A percentile compares a stretch with the other conserved stretches of the same genome.
Evolutionary conservation across 2,329 filamentous ascomycete species (phyloP).

Genomic region (Exophiala alcalophila): DNA sequence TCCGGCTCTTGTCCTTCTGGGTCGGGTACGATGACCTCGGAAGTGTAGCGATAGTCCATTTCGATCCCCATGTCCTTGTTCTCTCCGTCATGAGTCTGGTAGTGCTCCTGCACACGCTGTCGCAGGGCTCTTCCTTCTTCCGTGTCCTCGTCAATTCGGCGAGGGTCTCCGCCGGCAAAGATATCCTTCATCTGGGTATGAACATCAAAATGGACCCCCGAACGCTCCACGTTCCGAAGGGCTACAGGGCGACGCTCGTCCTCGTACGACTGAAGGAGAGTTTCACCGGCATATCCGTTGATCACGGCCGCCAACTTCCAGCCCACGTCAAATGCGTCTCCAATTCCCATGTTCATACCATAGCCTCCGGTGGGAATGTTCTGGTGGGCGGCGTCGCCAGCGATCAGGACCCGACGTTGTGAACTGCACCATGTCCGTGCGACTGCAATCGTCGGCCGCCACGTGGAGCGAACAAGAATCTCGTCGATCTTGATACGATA

Average conservation of each 20-base stretch:
- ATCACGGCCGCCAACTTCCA: constrained; percentile 55
- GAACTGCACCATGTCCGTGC: constrained; percentile 28
- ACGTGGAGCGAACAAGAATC: constrained; percentile 33
- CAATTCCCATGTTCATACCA: constrained; percentile 58
- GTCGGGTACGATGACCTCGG: constrained; percentile 22
- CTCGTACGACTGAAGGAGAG: constrained; percentile 33
- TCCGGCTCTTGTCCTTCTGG: constrained; percentile 1
- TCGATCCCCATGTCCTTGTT: constrained; percentile 30
- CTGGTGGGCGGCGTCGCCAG: constrained; percentile 59
- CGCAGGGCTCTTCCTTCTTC: constrained; percentile 6
- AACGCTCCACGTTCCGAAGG: constrained; percentile 31
- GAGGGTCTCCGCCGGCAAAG: constrained; percentile 1
- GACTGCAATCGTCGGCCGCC: constrained; percentile 34
- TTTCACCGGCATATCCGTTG: constrained; percentile 35
- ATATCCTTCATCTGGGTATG: constrained; percentile 16
- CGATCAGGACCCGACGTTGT: constrained; percentile 38
- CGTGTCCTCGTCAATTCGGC: constrained; percentile 7
- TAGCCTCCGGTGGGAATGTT: constrained; percentile 57
- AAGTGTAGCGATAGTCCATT: constrained; percentile 26
- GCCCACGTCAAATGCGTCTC: constrained; percentile 55
- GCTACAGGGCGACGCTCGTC: constrained; percentile 34
- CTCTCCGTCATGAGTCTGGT: constrained; percentile 19
- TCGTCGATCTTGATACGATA: constrained; percentile 36
- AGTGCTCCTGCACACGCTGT: constrained; percentile 4
- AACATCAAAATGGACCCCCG: constrained; percentile 27